These are phyloP conservation scores for Neckera pumila DNA, from an alignment of 225 moss, liverwort and hornwort genomes.

Conservation along the genomic window DNA sequence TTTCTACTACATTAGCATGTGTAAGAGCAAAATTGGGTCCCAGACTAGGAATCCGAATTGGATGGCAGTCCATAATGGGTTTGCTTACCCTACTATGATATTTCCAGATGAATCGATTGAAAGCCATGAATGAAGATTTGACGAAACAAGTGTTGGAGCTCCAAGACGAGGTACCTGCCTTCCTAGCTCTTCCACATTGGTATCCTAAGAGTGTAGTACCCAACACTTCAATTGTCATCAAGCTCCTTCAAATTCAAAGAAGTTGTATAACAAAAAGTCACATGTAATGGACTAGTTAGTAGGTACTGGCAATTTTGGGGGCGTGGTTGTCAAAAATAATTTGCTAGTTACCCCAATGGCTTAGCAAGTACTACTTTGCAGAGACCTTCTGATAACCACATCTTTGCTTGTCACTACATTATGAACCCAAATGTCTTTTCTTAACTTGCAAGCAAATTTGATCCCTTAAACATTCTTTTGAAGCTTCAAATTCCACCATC, in stretches of 20 bases:
- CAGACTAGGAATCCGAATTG: fast-evolving
- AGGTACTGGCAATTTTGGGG: background rate
- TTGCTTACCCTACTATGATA: background rate
- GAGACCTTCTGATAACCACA: background rate
- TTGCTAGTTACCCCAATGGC: background rate
- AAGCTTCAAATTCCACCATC: background rate
- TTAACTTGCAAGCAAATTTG: background rate
- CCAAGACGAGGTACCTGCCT: conserved; percentile 12
- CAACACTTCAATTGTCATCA: background rate
- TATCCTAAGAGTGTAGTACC: background rate
- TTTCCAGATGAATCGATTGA: conserved; percentile 23
- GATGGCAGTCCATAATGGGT: fast-evolving
- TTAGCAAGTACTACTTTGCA: background rate
- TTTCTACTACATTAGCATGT: background rate
- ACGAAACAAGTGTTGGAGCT: conserved; percentile 29
- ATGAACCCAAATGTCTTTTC: background rate
- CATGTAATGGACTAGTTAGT: background rate
- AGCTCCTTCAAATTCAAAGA: background rate
- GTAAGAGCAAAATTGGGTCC: background rate
- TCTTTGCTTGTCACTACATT: background rate
- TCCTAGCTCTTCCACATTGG: background rate
- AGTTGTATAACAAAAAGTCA: background rate
- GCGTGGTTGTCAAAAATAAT: background rate
- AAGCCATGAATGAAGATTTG: conserved; percentile 31
- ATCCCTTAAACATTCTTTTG: background rate